These are phyloP conservation scores for Pseudozyma thailandica DNA, from an alignment of 1,284 basidiomycete species.

Conservation along the genomic window DNA sequence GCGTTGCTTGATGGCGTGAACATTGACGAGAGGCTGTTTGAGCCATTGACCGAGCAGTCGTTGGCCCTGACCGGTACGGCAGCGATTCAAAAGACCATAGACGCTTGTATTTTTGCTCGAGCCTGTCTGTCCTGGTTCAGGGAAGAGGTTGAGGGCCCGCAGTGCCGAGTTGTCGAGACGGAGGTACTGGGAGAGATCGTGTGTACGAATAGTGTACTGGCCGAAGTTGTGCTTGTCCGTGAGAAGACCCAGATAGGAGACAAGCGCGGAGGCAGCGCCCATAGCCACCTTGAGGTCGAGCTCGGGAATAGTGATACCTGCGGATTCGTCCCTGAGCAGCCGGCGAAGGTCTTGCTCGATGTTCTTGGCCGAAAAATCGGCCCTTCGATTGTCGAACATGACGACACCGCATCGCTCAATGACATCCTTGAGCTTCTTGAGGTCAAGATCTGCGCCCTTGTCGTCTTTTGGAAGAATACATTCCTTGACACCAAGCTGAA, in stretches of 20 bases:
- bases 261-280: slow-evolving; percentile 81
- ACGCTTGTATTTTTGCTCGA: slow-evolving; percentile 73
- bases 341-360: slow-evolving; percentile 86
- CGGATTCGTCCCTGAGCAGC: slow-evolving; percentile 72
- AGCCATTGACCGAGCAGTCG: slow-evolving; percentile 90
- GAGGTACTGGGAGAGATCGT: slow-evolving; percentile 95
- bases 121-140: slow-evolving; percentile 70
- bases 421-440: slow-evolving; percentile 70
- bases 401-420: slow-evolving; percentile 91
- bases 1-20: slow-evolving; percentile 80
- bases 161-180: slow-evolving; percentile 93
- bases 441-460: slow-evolving; percentile 77
- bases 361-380: slow-evolving; percentile 82
- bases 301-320: slow-evolving; percentile 71
- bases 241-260: slow-evolving; percentile 85
- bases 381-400: slow-evolving; percentile 83
- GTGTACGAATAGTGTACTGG: slow-evolving; percentile 82
- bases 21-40: slow-evolving; percentile 93
- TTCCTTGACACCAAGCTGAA: slow-evolving; percentile 96
- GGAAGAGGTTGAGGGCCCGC: slow-evolving; percentile 87
- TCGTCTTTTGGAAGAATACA: slow-evolving; percentile 75
- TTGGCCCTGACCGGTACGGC: slow-evolving; percentile 96
- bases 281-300: slow-evolving; percentile 83
- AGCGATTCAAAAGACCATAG: slow-evolving; percentile 89
- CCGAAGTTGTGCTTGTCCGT: slow-evolving; percentile 83